These are phyloP conservation scores for Beauveria pseudobassiana DNA, from an alignment of 2,329 filamentous ascomycete species.

Conservation along the genomic window DNA sequence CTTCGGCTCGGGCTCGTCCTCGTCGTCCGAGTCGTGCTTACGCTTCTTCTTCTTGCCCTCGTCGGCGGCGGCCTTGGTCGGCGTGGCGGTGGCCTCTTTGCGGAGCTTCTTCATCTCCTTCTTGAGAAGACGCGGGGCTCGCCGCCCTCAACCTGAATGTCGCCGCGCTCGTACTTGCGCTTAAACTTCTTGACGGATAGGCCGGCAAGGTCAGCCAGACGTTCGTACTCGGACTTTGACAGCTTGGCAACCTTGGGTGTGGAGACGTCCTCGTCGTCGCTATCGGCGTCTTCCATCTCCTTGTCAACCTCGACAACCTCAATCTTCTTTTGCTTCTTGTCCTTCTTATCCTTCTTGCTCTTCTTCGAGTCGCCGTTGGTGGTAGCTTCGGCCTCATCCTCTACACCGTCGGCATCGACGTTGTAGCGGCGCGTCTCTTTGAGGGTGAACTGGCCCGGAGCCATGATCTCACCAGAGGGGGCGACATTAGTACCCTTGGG, in stretches of 20 bases:
- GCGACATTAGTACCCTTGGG: constrained; percentile 68
- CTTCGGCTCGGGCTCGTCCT: constrained; percentile 53
- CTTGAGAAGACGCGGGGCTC: constrained; percentile 62
- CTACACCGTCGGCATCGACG: constrained; percentile 79
- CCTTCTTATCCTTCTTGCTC: constrained; percentile 37
- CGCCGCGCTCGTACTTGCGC: constrained; percentile 68
- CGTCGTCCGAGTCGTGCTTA: constrained; percentile 60
- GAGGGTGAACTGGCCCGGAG: constrained; percentile 76
- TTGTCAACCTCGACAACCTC: constrained; percentile 33
- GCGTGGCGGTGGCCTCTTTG: constrained; percentile 45
- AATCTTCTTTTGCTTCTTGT: constrained; percentile 34
- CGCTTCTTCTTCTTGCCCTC: constrained; percentile 58
- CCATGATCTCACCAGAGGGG: constrained; percentile 58
- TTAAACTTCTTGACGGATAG: constrained; percentile 70
- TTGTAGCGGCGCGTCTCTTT: constrained; percentile 96
- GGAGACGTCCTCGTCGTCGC: constrained; percentile 23
- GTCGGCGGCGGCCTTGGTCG: constrained; percentile 30
- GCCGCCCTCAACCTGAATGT: constrained; percentile 62
- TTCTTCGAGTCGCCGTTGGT: constrained; percentile 30
- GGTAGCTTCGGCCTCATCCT: constrained; percentile 45
- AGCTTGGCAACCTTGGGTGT: constrained; percentile 36
- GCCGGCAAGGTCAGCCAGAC: constrained; percentile 57
- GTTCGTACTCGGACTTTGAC: constrained; percentile 49
- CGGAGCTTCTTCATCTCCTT: constrained; percentile 68
- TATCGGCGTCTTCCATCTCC: constrained; percentile 24